Conservation (phyloP, 2,329 filamentous ascomycete genomes). For the Claviceps fusiformis region DNA sequence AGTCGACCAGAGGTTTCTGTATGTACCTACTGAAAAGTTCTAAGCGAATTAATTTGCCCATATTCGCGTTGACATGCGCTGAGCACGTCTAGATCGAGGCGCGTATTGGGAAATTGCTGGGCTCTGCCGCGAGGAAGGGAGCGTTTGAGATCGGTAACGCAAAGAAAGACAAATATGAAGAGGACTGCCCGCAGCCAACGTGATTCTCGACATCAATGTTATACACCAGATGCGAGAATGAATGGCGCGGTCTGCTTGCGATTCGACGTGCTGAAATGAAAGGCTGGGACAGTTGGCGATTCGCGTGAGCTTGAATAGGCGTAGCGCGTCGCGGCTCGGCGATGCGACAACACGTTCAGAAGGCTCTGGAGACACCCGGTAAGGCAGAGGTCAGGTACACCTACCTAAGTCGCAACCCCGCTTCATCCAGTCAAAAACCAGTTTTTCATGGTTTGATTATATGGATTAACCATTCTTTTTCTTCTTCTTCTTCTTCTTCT, state of each 20-base stretch:
- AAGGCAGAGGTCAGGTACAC: too few relatives aligned
- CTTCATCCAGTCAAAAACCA: not conserved
- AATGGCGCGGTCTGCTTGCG: not conserved
- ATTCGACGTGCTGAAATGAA: not conserved
- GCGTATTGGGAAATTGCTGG: not conserved
- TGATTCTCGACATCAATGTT: not conserved
- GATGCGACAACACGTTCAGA: not conserved
- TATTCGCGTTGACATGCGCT: conserved; percentile 30
- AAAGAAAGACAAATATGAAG: not conserved
- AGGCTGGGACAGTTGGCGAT: not conserved
- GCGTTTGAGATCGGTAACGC: not conserved
- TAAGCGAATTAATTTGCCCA: conserved; percentile 92
- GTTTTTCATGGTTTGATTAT: too few relatives aligned
- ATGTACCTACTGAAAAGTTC: conserved; percentile 71
- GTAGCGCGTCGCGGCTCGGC: not conserved
- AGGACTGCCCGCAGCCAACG: conserved; percentile 1
- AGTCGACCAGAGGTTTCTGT: not conserved
- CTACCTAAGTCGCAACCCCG: not conserved
- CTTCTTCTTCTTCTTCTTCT: too few relatives aligned
- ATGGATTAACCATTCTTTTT: too few relatives aligned
- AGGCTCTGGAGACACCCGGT: not conserved
- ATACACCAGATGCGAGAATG: not conserved
- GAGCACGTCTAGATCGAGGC: not conserved
- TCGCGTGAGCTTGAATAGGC: not conserved
- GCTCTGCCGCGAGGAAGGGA: not conserved